A percentile compares a stretch with the other conserved stretches of the same genome.
Evolutionary conservation across 805 yeast species (phyloP).

Genomic region (Yarrowia sp.): DNA sequence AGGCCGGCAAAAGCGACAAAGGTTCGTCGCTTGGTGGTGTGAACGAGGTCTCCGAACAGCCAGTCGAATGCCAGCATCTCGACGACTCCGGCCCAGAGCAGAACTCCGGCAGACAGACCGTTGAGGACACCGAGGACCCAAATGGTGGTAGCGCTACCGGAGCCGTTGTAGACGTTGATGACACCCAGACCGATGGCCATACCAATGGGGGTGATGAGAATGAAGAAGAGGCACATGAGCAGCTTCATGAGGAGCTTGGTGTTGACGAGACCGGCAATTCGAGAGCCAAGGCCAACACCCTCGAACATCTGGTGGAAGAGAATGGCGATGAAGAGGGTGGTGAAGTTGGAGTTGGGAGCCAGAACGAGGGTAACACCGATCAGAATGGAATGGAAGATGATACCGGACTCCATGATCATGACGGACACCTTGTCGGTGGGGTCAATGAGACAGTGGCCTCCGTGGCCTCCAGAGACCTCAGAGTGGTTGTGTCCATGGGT

Average conservation of each 20-base stretch:
- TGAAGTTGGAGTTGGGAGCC: constrained; percentile 43
- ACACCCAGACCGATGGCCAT: constrained; percentile 75
- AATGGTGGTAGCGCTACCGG: constrained; percentile 51
- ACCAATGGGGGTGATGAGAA: constrained; percentile 63
- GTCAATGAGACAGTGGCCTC: constrained; percentile 53
- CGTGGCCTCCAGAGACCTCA: constrained; percentile 34
- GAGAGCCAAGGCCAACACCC: constrained; percentile 74
- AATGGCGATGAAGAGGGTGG: constrained; percentile 53
- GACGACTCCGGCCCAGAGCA: constrained; percentile 68
- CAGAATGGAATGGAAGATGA: constrained; percentile 62
- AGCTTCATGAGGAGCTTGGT: constrained; percentile 44
- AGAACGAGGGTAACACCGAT: constrained; percentile 57
- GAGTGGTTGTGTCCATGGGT: constrained; percentile 18
- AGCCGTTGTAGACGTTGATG: constrained; percentile 58
- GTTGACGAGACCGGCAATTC: constrained; percentile 55
- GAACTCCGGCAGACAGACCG: constrained; percentile 68
- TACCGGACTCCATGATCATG: constrained; percentile 54
- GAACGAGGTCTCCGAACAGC: constrained; percentile 60
- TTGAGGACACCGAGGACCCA: constrained; percentile 68
- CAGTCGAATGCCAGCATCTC: constrained; percentile 77
- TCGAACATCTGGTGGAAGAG: constrained; percentile 75
- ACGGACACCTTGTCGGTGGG: constrained; percentile 28
- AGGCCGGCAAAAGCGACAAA: constrained; percentile 51
- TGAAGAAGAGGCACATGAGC: constrained; percentile 45
- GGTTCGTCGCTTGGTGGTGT: constrained; percentile 54